Percentiles rank a stretch among this genome's conserved stretches.
These are phyloP conservation scores for Nicotiana attenuata DNA, from an alignment of 257 asterid genomes.

Conservation along the genomic window DNA sequence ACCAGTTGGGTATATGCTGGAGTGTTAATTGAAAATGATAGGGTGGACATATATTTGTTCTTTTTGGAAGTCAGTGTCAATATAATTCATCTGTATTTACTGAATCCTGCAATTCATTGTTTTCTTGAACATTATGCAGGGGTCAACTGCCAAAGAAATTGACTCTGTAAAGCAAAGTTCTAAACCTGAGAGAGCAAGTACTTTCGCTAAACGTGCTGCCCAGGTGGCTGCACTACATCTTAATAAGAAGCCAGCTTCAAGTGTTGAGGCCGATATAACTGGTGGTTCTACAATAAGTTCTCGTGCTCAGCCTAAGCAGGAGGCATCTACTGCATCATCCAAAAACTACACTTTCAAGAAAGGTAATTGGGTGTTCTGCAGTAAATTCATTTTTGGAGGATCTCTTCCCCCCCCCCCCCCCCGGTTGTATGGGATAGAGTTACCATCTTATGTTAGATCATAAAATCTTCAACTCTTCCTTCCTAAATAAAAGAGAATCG, in stretches of 20 bases:
- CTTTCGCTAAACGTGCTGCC: slow-evolving; percentile 56
- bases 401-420: too few species aligned
- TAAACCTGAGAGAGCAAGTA: slow-evolving; percentile 63
- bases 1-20: background rate
- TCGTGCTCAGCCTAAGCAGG: slow-evolving; percentile 72
- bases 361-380: slow-evolving; percentile 35
- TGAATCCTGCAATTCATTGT: slow-evolving; percentile 7
- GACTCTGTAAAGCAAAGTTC: slow-evolving; percentile 59
- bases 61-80: background rate
- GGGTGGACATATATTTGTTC: background rate
- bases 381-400: background rate
- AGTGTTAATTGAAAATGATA: slow-evolving; percentile 6
- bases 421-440: background rate
- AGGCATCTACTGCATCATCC: slow-evolving; percentile 73
- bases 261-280: slow-evolving; percentile 68
- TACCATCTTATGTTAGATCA: slow-evolving; percentile 3
- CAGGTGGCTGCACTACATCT: slow-evolving; percentile 42
- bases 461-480: background rate
- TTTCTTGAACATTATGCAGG: slow-evolving; percentile 37
- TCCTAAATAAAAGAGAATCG: background rate
- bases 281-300: slow-evolving; percentile 52
- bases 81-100: background rate
- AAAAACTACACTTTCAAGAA: slow-evolving; percentile 55
- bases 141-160: slow-evolving; percentile 47
- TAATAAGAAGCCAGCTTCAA: slow-evolving; percentile 61